These are phyloP conservation scores for Diversispora eburnea DNA, from an alignment of 192 early-diverging fungal species.

Conservation along the genomic window DNA sequence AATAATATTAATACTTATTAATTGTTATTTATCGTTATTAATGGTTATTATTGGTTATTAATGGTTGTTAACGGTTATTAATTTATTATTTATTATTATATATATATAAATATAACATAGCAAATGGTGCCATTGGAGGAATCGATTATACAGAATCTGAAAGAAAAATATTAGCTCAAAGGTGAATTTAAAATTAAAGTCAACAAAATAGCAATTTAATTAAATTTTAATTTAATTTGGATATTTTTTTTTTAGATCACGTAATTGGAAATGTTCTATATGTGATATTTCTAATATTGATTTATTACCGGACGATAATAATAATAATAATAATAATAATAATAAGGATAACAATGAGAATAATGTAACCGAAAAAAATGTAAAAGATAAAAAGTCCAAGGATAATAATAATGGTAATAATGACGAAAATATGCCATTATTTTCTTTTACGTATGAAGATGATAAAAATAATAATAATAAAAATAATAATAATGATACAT, in stretches of 20 bases:
- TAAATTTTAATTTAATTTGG: too few relatives aligned
- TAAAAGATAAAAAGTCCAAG: neutral
- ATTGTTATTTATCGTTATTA: slow-evolving; percentile 32
- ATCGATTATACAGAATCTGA: slow-evolving; percentile 25
- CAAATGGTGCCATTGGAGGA: slow-evolving; percentile 28
- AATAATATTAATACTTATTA: too few relatives aligned
- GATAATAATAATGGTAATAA: neutral
- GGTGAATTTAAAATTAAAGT: neutral
- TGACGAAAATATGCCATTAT: neutral
- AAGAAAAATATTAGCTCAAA: slow-evolving; percentile 20
- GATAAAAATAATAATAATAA: neutral
- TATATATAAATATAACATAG: neutral
- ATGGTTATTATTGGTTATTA: neutral
- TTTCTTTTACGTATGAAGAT: slow-evolving; percentile 24
- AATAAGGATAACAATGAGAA: neutral
- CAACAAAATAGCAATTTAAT: too few relatives aligned
- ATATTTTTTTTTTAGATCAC: slow-evolving; percentile 12
- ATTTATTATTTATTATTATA: neutral
- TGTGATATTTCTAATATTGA: slow-evolving; percentile 20
- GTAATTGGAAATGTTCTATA: slow-evolving; percentile 15
- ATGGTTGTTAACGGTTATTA: neutral
- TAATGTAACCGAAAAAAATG: neutral
- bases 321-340: neutral
- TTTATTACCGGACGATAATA: slow-evolving; percentile 8
- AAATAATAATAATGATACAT: neutral